A percentile compares a stretch with the other conserved stretches of the same genome.
phyloP scores from a whole-genome alignment of 768 basidiomycete species.

The Phaffia tasmanica region DNA sequence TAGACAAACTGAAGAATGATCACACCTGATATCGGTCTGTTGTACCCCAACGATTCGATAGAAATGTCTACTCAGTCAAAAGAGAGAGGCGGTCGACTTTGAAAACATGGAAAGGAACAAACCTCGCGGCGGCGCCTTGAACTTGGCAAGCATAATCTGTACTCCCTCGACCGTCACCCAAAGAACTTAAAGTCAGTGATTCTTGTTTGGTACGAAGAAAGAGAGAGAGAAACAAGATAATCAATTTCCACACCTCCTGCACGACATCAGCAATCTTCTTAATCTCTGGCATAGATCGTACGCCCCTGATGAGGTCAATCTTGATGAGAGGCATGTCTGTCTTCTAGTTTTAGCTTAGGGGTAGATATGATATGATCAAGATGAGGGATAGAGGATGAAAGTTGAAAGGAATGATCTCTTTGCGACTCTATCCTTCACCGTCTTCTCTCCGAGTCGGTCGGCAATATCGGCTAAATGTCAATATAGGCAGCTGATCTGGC shows the following conservation, averaged over 20 bases:
- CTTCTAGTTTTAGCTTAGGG: neutral
- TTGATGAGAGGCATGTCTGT: constrained; percentile 21
- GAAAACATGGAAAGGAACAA: constrained; percentile 1
- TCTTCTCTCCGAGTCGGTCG: too few species aligned
- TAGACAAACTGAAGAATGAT: neutral
- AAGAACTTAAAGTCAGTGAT: neutral
- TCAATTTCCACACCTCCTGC: neutral
- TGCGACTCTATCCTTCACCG: too few species aligned
- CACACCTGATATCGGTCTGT: neutral
- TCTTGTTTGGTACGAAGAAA: neutral
- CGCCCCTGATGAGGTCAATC: constrained; percentile 21
- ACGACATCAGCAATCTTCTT: constrained; percentile 22
- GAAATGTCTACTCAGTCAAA: neutral
- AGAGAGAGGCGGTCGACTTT: constrained; percentile 4
- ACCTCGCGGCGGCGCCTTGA: constrained; percentile 19
- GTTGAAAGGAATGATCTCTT: too few species aligned
- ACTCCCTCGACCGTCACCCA: neutral
- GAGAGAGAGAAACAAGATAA: neutral
- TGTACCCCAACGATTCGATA: neutral
- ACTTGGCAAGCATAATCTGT: constrained; percentile 19
- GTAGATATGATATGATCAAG: too few species aligned
- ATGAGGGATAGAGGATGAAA: too few species aligned
- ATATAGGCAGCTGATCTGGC: too few species aligned
- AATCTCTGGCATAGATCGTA: constrained; percentile 7
- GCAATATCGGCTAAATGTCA: too few species aligned